phyloP scores from a whole-genome alignment of 2,329 filamentous ascomycete genomes.

The Claviceps pazoutovae region DNA sequence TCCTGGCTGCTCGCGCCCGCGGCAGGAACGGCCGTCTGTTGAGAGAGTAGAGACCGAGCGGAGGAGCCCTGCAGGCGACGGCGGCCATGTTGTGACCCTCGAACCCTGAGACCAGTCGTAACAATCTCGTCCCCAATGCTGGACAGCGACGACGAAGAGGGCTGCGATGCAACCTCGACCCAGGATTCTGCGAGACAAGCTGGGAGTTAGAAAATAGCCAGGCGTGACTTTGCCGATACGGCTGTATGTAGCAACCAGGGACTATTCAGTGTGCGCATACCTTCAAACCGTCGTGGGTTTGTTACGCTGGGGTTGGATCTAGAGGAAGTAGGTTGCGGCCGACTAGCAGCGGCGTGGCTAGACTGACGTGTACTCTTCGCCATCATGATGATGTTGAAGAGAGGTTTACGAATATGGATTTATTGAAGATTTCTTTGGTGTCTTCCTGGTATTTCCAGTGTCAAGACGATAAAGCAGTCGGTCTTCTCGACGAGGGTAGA shows the following conservation, averaged over 20 bases:
- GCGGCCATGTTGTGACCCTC: slow-evolving; percentile 43
- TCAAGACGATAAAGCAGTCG: neutral
- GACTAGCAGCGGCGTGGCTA: slow-evolving; percentile 12
- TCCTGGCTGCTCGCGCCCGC: slow-evolving; percentile 66
- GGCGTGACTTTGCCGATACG: neutral
- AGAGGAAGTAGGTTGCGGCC: slow-evolving; percentile 12
- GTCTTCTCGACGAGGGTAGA: neutral
- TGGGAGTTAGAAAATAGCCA: slow-evolving; percentile 4
- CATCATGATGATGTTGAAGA: slow-evolving; percentile 15
- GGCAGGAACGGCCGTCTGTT: slow-evolving; percentile 27
- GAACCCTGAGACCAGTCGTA: slow-evolving; percentile 71
- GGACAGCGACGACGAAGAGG: slow-evolving; percentile 84
- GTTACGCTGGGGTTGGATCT: slow-evolving; percentile 18
- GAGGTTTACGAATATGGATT: neutral
- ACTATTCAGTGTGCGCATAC: slow-evolving; percentile 12
- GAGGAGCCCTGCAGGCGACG: slow-evolving; percentile 30
- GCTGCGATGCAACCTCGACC: slow-evolving; percentile 86
- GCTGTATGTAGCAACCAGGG: neutral
- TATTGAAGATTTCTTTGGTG: neutral
- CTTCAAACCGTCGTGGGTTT: slow-evolving; percentile 22
- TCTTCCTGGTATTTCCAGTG: neutral
- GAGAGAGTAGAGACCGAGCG: slow-evolving; percentile 20
- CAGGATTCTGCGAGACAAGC: slow-evolving; percentile 59
- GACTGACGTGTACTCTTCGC: slow-evolving; percentile 14
- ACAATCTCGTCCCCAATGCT: slow-evolving; percentile 80